Evolutionary conservation across 495 filamentous ascomycete species (phyloP), one percentile per base, ranked within the genome.

Genomic region (Annulohypoxylon stygium): DNA sequence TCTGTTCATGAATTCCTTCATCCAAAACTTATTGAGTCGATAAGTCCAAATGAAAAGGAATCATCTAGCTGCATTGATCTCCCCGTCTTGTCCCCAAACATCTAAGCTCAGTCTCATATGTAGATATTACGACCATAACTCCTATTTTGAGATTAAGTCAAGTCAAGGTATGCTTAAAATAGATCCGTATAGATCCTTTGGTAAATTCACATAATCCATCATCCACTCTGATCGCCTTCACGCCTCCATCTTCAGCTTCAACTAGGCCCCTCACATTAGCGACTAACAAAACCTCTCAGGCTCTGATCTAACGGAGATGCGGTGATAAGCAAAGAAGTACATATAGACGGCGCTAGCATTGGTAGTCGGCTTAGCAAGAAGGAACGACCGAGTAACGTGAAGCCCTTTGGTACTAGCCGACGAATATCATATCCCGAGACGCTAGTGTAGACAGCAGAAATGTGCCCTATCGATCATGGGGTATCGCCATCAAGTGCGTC

Each of bases 401-500:
- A 26, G 4, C 6, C 12, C 23, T 8, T 9, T 11, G 4, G 7
- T 7, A 54, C 7, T 51, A 30, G 18, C 8, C 48, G 18, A 51
- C 25, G 18, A 3, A 51, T 8, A 25, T 30, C 9, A 51, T 54
- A 54, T 14, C 12, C 50, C 30, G 3, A 14, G 6, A 7, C 30
- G 7, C 8, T 23, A 16, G 39, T 23, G 18, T 26, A 59, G 55
- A 33, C 12, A n/a, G 16, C 34, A 34, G 4, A 25, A 33, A 33
- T n/a, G 16, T 33, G 20, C 11, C 20, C 9, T 12, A 14, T 51
- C 8, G 10, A 51, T 43, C 34, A 39, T 39, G 11, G 20, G 18
- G 12, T 2, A 20, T 20, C 18, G 39, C 55, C 34, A 2, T 11
- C 43, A 43, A 18, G 16, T 23, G 71, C 80, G 10, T 48, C 78